Conservation (phyloP, 176 grass and related monocot genomes). For the Sorghum bicolor region Sorghum_bicolor_NCBIv3 NC_012878.2:51970501-51971000, state of each 20-base stretch:
- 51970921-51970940: neutral
- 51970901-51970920: neutral
- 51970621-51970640: neutral
- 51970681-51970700: neutral
- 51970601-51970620: constrained; percentile 22
- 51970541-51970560: neutral
- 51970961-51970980: constrained; percentile 7
- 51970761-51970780: neutral
- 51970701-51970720: neutral
- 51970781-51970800: constrained; percentile 5
- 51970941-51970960: neutral
- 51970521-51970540: neutral
- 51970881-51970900: neutral
- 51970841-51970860: neutral
- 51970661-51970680: neutral
- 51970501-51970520: neutral
- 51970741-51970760: neutral
- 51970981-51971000: neutral
- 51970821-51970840: neutral
- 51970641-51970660: neutral
- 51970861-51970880: neutral
- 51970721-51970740: neutral
- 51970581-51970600: neutral
- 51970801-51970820: neutral
- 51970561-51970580: neutral